Evolutionary conservation across 495 filamentous ascomycete genomes (phyloP), one percentile per base, ranked within the genome.

Genomic region (Astrocystis sublimbata): DNA sequence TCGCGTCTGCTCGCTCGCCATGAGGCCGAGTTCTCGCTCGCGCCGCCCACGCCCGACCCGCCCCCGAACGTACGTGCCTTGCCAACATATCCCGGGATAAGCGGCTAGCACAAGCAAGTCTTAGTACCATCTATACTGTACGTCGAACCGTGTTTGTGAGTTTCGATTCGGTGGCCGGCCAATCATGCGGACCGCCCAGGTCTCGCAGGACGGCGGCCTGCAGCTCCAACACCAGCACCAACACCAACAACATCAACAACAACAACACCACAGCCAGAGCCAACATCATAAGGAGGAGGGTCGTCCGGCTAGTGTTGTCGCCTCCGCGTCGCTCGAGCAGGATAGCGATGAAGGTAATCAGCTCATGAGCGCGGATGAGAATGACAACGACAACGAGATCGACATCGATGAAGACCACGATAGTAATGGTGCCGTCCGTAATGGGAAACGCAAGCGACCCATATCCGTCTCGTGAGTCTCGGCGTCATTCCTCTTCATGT

Each of bases 401-500:
- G 73, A 78, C 49, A 69, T 73, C 23, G 74, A 79, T 28, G 73
- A 74, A 35, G 70, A 76, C 26, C 66, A 73, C 60, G 79, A 79
- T 35, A 69, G 68, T 42, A 63, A 74, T 17, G 75, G 76, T 38
- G 69, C 68, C 47, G 61, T 72, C 28, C 71, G 69, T 12, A 70
- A 61, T 41, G 78, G 77, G 49, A 81, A 81, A 65, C 74, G 80
- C 58, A 86, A 86, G 67, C 73, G 83, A 46, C 84, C 83, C n/a
- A 79, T 84, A 59, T 83, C 82, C 58, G 85, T 86, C 17, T 85
- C 82, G 74, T 83, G 71, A 70, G 80, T 78, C n/a, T 19, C 49
- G 21, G 21, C 35, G 15, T 12, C n/a, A 33, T 6, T 19, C 9
- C 15, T 33, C 26, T 40, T 54, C n/a, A n/a, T n/a, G n/a, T n/a